Conservation (phyloP, 176 grass and related monocot genomes). For the Coix lacrymajobi region DNA sequence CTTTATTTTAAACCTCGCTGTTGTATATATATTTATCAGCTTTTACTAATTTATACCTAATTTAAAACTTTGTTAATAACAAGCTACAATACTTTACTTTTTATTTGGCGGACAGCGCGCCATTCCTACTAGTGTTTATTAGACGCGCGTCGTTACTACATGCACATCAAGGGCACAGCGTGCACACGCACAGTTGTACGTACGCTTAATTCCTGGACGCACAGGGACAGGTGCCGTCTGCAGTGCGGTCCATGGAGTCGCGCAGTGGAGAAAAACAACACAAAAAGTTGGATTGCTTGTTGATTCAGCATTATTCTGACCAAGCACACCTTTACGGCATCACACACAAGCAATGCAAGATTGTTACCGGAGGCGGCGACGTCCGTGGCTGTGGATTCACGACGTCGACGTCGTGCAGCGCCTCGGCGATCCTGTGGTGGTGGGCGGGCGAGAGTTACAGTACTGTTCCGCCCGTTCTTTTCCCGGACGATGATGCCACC, state of each 20-base stretch:
- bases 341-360: background rate
- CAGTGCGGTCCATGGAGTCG: background rate
- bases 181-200: background rate
- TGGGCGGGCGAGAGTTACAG: slow-evolving; percentile 15
- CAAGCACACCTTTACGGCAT: background rate
- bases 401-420: background rate
- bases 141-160: background rate
- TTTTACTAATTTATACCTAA: too few species aligned
- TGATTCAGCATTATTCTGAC: background rate
- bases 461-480: background rate
- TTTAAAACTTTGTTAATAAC: too few species aligned
- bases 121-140: too few species aligned
- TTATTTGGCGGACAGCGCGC: too few species aligned
- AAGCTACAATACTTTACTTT: too few species aligned
- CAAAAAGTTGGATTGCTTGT: background rate
- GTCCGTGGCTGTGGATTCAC: slow-evolving; percentile 13
- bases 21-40: too few species aligned
- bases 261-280: background rate
- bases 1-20: too few species aligned
- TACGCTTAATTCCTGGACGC: background rate
- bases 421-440: slow-evolving; percentile 7
- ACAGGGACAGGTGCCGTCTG: background rate
- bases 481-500: background rate
- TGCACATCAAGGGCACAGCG: background rate
- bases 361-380: slow-evolving; percentile 13